Base-by-base conservation (phyloP, 2,329 filamentous ascomycete genomes). In the Diaporthe vaccinii region DNA sequence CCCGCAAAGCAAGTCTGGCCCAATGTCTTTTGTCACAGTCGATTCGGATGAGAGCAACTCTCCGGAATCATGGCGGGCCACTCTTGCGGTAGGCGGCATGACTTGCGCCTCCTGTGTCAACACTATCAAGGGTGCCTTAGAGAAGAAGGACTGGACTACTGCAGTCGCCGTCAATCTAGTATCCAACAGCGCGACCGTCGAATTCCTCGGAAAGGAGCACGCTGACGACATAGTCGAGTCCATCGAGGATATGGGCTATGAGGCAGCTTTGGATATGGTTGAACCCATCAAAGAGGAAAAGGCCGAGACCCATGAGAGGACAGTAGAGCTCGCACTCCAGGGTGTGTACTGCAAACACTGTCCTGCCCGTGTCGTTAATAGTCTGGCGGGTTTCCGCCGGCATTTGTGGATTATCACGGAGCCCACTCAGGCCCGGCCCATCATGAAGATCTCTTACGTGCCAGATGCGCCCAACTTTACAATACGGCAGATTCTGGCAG, bases 301-400 rank as follows among this genome's bases (percentile, higher is more conserved):
- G 36, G 74, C 78, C 6, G 76, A 79, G 39, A 72, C 73, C 14
- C 79, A 83, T 62, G 82, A 86, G 69, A 86, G 93, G 62, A 91
- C 90, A 1, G 88, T 95, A 3, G 89, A 92, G 73, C 91, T 96
- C 74, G 84, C 84, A 53, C 86, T 96, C 67, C 89, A 93, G 68
- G 94, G 94, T 67, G 92, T 96, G 84, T 95, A 93, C 82, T 96
- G 94, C 83, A 87, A 89, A 20, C 91, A 94, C 79, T 96, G 94
- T 78, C 92, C 93, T 0, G 85, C 87, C 6, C 86, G 90, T 39
- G 88, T 94, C 41, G 81, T 85, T 25, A 86, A 85, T 49, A 89
- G 87, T 3, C 82, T 95, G 20, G 84, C 84, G 7, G 85, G 87
- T 2, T 90, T 93, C 78, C 85, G 86, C 12, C 84, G 85, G 9